Percentiles rank a stretch among this genome's conserved stretches.
Conservation (phyloP, 495 filamentous ascomycete species). For the Chaetomium tenue region DNA sequence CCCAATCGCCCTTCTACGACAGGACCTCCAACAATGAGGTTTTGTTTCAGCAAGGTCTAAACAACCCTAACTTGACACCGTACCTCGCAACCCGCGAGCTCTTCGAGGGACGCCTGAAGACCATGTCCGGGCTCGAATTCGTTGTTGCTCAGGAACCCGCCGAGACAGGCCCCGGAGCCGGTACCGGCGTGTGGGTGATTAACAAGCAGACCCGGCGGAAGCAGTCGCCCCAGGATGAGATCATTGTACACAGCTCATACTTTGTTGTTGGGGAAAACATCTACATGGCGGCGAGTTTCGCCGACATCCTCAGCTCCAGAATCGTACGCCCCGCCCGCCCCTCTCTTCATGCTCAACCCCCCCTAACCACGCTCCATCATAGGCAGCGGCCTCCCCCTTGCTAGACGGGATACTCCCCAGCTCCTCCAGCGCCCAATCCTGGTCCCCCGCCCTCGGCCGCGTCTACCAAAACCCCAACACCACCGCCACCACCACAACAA, state of each 20-base stretch:
- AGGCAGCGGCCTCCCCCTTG: conserved; percentile 59
- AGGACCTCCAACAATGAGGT: conserved; percentile 81
- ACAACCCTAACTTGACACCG: conserved; percentile 59
- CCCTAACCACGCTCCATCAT: conserved; percentile 23
- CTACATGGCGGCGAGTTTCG: conserved; percentile 83
- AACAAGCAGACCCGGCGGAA: conserved; percentile 78
- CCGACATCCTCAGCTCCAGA: conserved; percentile 71
- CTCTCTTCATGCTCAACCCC: background rate
- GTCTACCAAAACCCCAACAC: conserved; percentile 60
- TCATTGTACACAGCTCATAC: conserved; percentile 72
- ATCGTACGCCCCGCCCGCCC: conserved; percentile 54
- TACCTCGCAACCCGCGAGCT: conserved; percentile 66
- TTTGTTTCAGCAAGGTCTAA: conserved; percentile 69
- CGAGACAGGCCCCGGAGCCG: conserved; percentile 60
- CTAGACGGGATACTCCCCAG: conserved; percentile 63
- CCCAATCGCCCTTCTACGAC: conserved; percentile 88
- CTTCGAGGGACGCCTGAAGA: conserved; percentile 73
- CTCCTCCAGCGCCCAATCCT: conserved; percentile 60
- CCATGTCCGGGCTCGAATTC: conserved; percentile 81
- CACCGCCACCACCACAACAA: conserved; percentile 21
- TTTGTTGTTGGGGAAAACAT: conserved; percentile 83
- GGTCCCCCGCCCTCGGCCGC: conserved; percentile 71
- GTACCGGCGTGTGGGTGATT: conserved; percentile 83
- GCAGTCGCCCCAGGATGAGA: conserved; percentile 60
- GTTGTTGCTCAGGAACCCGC: conserved; percentile 75